Conservation (phyloP, 2,329 filamentous ascomycete species). For the Amauroascus niger region DNA sequence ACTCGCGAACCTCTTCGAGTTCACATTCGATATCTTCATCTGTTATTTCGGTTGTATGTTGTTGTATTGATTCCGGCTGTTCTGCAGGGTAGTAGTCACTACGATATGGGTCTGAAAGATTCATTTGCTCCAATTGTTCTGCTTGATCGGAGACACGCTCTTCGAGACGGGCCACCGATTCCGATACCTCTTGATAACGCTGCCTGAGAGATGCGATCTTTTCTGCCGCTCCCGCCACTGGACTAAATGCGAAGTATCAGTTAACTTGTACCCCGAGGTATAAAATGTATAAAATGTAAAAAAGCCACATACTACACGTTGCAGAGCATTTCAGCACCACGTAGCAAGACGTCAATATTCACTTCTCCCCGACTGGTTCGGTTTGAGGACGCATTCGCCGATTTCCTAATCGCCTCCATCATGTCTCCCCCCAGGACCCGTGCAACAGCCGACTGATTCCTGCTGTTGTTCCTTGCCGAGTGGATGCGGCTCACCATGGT, state of each 20-base stretch:
- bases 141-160: constrained; percentile 66
- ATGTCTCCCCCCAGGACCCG: constrained; percentile 81
- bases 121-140: constrained; percentile 62
- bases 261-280: neutral
- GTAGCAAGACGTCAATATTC: constrained; percentile 74
- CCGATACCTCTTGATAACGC: constrained; percentile 59
- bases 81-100: constrained; percentile 45
- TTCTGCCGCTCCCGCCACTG: constrained; percentile 67
- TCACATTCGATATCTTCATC: constrained; percentile 39
- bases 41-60: constrained; percentile 26
- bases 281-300: neutral
- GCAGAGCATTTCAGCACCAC: constrained; percentile 82
- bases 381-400: constrained; percentile 46
- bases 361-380: constrained; percentile 55
- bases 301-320: constrained; percentile 58
- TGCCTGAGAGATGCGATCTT: constrained; percentile 62
- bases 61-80: constrained; percentile 24
- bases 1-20: constrained; percentile 48
- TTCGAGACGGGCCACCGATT: constrained; percentile 73
- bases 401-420: constrained; percentile 64
- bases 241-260: constrained; percentile 30
- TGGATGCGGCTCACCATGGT: constrained; percentile 40
- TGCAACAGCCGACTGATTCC: constrained; percentile 62
- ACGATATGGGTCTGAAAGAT: constrained; percentile 47
- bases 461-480: constrained; percentile 48